These are phyloP conservation scores for Aspergillus sp. DNA, from an alignment of 2,329 filamentous ascomycete genomes.

Conservation along the genomic window DNA sequence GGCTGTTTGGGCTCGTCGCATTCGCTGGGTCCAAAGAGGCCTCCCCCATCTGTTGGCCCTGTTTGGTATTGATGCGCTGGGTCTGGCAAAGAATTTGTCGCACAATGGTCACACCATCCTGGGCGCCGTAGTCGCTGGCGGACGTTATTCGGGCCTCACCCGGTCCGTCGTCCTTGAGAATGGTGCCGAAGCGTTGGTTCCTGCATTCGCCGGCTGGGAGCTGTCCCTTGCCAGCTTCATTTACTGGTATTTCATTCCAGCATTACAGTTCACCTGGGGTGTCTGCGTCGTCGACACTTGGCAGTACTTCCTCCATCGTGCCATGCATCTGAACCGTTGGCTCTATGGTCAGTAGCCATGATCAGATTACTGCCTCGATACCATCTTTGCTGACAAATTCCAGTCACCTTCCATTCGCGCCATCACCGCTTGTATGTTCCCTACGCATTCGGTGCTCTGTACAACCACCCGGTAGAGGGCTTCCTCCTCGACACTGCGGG, in stretches of 20 bases:
- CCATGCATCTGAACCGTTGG: conserved; percentile 98
- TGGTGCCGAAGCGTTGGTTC: conserved; percentile 52
- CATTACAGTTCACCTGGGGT: conserved; percentile 71
- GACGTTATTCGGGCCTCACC: conserved; percentile 71
- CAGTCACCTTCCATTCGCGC: conserved; percentile 85
- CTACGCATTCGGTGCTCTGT: conserved; percentile 93
- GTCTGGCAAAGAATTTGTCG: conserved; percentile 72
- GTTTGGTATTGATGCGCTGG: conserved; percentile 72
- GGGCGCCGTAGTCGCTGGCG: conserved; percentile 73
- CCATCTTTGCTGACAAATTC: conserved; percentile 5
- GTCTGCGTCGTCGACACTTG: conserved; percentile 84
- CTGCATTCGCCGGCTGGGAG: conserved; percentile 83
- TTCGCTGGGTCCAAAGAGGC: conserved; percentile 75
- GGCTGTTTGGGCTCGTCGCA: conserved; percentile 80
- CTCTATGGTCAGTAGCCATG: conserved; percentile 71
- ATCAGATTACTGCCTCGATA: neutral
- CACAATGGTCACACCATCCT: conserved; percentile 65
- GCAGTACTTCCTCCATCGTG: conserved; percentile 96
- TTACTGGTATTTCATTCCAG: conserved; percentile 76
- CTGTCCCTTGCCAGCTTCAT: conserved; percentile 68
- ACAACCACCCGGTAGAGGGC: conserved; percentile 93
- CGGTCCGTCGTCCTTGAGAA: conserved; percentile 54
- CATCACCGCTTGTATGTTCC: conserved; percentile 97
- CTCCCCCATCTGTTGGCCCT: conserved; percentile 69
- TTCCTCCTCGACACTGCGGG: conserved; percentile 91